These are phyloP conservation scores for Plasmodium gaboni DNA, from an alignment of 169 alveolate genomes.

Conservation along the genomic window DNA sequence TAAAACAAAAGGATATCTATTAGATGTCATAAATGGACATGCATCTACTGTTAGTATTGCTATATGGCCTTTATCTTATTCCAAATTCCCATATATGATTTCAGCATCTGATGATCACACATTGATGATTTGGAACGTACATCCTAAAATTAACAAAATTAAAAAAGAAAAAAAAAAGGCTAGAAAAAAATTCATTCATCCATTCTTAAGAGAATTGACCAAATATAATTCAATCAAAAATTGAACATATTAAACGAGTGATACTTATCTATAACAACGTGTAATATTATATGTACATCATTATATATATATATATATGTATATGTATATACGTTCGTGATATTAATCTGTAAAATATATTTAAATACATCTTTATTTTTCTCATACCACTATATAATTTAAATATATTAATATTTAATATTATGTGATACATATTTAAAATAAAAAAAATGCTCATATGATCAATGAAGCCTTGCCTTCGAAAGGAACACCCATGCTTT, in stretches of 20 bases:
- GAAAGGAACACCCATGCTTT: too few relatives aligned
- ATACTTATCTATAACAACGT: too few relatives aligned
- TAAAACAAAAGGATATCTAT: slow-evolving; percentile 85
- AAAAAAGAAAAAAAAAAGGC: slow-evolving; percentile 6
- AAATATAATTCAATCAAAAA: slow-evolving; percentile 7
- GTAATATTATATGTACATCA: too few relatives aligned
- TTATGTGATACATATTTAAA: too few relatives aligned
- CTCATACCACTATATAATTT: too few relatives aligned
- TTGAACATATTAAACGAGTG: not conserved
- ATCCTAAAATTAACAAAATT: slow-evolving; percentile 16
- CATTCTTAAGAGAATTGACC: slow-evolving; percentile 39
- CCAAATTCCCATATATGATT: slow-evolving; percentile 77
- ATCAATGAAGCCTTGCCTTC: too few relatives aligned
- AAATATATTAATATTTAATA: too few relatives aligned
- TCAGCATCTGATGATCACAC: slow-evolving; percentile 85
- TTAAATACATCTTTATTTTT: too few relatives aligned
- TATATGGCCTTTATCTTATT: slow-evolving; percentile 82
- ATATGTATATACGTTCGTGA: too few relatives aligned
- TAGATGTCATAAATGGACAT: slow-evolving; percentile 86
- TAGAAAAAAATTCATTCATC: slow-evolving; percentile 43
- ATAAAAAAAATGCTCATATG: too few relatives aligned
- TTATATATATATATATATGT: too few relatives aligned
- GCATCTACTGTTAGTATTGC: slow-evolving; percentile 90
- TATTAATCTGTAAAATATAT: too few relatives aligned
- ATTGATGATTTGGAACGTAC: slow-evolving; percentile 83